Conservation (phyloP, 257 asterid genomes). For the Solanum chilense region DNA sequence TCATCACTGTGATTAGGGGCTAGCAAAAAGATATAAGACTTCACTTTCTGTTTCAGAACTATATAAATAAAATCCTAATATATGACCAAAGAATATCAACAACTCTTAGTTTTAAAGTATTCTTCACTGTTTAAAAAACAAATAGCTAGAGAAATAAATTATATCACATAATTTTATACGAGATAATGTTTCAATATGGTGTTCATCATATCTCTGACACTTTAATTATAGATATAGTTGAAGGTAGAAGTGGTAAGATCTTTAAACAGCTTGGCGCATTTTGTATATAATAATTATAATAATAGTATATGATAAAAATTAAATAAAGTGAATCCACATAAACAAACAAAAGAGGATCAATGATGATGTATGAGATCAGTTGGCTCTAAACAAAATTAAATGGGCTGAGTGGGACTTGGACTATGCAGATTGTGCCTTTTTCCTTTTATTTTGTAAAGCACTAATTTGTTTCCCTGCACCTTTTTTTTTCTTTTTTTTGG, state of each 20-base stretch:
- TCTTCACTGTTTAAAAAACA: not conserved
- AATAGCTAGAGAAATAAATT: not conserved
- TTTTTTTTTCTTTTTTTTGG: not conserved
- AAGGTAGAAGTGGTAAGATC: not conserved
- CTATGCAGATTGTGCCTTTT: not conserved
- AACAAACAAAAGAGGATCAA: not conserved
- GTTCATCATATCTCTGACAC: not conserved
- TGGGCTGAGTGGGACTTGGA: not conserved
- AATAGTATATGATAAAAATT: not conserved
- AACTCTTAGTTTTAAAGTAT: too few species aligned
- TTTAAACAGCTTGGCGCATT: not conserved
- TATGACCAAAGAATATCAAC: not conserved
- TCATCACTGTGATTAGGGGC: not conserved
- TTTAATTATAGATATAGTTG: not conserved
- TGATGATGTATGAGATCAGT: not conserved
- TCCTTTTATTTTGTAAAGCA: not conserved
- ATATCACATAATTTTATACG: not conserved
- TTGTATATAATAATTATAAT: not conserved
- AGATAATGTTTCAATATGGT: not conserved
- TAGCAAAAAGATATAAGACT: not conserved
- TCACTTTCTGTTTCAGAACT: not conserved
- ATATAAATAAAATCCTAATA: not conserved
- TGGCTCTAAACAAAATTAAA: not conserved
- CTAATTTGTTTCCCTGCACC: not conserved
- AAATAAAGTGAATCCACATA: not conserved